A percentile compares a stretch with the other conserved stretches of the same genome.
Conservation (phyloP, 169 alveolate species). For the Theileria luwenshuni region DNA sequence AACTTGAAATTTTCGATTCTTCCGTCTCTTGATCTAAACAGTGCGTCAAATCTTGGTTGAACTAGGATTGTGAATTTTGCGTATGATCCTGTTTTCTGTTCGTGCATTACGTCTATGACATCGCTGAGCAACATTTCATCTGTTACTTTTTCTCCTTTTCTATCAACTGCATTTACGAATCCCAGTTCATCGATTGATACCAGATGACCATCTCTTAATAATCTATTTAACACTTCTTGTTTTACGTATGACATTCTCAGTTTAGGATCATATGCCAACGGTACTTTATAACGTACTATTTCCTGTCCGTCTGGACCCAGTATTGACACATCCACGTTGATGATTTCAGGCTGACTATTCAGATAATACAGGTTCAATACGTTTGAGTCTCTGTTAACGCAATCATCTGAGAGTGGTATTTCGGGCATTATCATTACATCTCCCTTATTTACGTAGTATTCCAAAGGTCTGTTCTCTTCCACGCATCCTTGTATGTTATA, state of each 20-base stretch:
- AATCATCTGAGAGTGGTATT: slow-evolving; percentile 54
- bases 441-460: slow-evolving; percentile 27
- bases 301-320: slow-evolving; percentile 54
- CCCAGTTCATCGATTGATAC: slow-evolving; percentile 50
- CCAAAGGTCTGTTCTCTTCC: slow-evolving; percentile 41
- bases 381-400: slow-evolving; percentile 48
- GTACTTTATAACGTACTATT: slow-evolving; percentile 21
- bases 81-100: slow-evolving; percentile 39
- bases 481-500: slow-evolving; percentile 62
- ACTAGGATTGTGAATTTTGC: slow-evolving; percentile 38
- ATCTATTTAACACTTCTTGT: slow-evolving; percentile 41
- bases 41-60: slow-evolving; percentile 43
- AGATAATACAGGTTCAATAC: slow-evolving; percentile 51
- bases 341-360: slow-evolving; percentile 51
- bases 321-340: slow-evolving; percentile 42
- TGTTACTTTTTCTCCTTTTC: slow-evolving; percentile 27
- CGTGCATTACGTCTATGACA: slow-evolving; percentile 53
- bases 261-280: slow-evolving; percentile 45
- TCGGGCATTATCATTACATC: slow-evolving; percentile 13
- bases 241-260: slow-evolving; percentile 31
- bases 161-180: slow-evolving; percentile 29
- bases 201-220: slow-evolving; percentile 56
- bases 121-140: slow-evolving; percentile 37
- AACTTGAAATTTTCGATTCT: slow-evolving; percentile 38
- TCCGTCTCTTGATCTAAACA: slow-evolving; percentile 47